phyloP scores from a whole-genome alignment of 306 rosid species.

The Pyrus communis region DNA sequence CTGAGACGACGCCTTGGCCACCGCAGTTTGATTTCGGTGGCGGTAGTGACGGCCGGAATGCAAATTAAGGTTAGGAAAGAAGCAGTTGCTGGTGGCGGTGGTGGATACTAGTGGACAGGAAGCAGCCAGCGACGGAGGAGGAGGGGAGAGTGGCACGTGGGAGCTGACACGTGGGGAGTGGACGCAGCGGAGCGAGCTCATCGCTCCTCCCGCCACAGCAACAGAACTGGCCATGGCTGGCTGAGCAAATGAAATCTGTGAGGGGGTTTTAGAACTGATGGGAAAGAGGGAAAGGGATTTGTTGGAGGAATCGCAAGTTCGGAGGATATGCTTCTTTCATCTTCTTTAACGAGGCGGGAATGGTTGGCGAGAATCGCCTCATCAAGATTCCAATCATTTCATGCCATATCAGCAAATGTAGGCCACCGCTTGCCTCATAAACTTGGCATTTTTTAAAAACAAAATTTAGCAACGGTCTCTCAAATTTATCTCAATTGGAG shows the following conservation, averaged over 20 bases:
- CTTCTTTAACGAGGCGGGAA: constrained; percentile 10
- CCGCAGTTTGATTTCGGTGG: background rate
- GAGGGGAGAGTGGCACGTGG: constrained; percentile 19
- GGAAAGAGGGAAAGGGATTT: background rate
- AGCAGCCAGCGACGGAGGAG: constrained; percentile 1
- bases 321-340: background rate
- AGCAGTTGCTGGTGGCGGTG: background rate
- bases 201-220: no score
- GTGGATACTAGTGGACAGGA: constrained; percentile 9
- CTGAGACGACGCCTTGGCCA: constrained; percentile 32
- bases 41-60: constrained; percentile 9
- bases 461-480: no score
- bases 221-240: constrained; percentile 49
- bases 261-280: background rate
- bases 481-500: no score
- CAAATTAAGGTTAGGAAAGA: constrained; percentile 1
- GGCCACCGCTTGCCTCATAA: no score
- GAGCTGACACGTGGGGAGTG: constrained; percentile 11
- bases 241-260: background rate
- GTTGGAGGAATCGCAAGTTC: background rate
- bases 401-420: background rate
- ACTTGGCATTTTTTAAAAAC: no score
- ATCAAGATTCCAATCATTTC: background rate
- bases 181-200: constrained; percentile 16
- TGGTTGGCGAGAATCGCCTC: background rate